Percentiles rank a stretch among this genome's conserved stretches.
These are phyloP conservation scores for Apiospora sp. DNA, from an alignment of 2,329 filamentous ascomycete species.

Conservation along the genomic window DNA sequence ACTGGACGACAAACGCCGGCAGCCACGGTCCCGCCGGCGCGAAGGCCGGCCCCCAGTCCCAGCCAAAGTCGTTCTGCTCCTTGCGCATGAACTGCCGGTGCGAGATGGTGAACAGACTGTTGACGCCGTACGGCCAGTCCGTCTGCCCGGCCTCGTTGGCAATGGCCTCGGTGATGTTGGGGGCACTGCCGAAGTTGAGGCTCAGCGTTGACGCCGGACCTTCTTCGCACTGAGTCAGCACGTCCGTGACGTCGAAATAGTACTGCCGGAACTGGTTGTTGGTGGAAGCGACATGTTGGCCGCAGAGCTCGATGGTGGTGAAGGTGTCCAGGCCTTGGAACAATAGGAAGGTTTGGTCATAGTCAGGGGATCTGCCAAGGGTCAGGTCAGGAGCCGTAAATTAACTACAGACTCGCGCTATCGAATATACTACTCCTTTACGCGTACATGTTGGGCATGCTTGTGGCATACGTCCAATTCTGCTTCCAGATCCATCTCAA, in stretches of 20 bases:
- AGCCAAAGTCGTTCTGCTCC: slow-evolving; percentile 68
- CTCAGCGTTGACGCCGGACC: slow-evolving; percentile 39
- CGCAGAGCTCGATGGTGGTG: slow-evolving; percentile 62
- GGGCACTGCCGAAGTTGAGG: slow-evolving; percentile 65
- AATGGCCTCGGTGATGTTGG: slow-evolving; percentile 60
- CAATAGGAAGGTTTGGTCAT: slow-evolving; percentile 53
- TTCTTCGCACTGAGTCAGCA: slow-evolving; percentile 51
- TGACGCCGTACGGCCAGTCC: slow-evolving; percentile 55
- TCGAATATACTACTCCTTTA: slow-evolving; percentile 32
- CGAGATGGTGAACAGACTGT: slow-evolving; percentile 58
- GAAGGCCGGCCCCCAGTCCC: slow-evolving; percentile 69
- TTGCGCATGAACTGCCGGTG: slow-evolving; percentile 66
- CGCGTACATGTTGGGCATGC: slow-evolving; percentile 48
- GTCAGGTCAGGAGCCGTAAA: neutral
- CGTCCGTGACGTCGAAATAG: slow-evolving; percentile 61
- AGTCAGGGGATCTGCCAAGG: neutral
- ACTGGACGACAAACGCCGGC: slow-evolving; percentile 63
- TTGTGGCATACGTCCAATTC: slow-evolving; percentile 69
- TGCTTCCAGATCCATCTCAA: slow-evolving; percentile 64
- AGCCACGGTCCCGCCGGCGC: slow-evolving; percentile 69
- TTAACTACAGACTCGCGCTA: slow-evolving; percentile 44
- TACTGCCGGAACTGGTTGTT: slow-evolving; percentile 71
- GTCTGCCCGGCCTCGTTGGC: slow-evolving; percentile 57
- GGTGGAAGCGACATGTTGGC: slow-evolving; percentile 60
- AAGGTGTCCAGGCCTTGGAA: slow-evolving; percentile 72